Evolutionary conservation across 2,329 filamentous ascomycete species (phyloP).

Genomic region (Neofusicoccum ribis): DNA sequence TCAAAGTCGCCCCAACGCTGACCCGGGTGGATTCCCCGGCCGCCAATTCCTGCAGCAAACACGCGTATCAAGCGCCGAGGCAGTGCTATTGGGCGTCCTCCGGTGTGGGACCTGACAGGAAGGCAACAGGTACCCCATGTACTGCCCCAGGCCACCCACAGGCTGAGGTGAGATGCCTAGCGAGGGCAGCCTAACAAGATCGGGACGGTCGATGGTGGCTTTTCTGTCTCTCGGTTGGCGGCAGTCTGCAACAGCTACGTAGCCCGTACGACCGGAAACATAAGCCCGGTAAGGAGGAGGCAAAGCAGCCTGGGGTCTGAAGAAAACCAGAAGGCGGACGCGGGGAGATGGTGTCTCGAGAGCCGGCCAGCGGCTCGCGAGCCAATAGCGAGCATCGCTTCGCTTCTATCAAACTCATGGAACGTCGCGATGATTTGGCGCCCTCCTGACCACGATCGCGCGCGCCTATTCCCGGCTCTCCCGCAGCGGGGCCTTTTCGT

Average conservation of each 20-base stretch:
- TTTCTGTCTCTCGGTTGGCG: not conserved
- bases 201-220: not conserved
- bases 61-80: not conserved
- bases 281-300: not conserved
- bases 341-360: not conserved
- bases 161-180: not conserved
- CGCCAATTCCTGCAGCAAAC: too few species aligned
- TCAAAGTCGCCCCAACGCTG: too few species aligned
- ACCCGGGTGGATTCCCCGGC: too few species aligned
- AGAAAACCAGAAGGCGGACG: not conserved
- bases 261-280: not conserved
- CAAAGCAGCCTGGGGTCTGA: not conserved
- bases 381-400: not conserved
- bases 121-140: not conserved
- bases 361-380: not conserved
- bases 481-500: not conserved
- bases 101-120: not conserved
- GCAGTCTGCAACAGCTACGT: not conserved
- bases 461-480: not conserved
- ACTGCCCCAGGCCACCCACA: too few species aligned
- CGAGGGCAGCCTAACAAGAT: not conserved
- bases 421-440: too few species aligned
- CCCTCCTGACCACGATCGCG: not conserved
- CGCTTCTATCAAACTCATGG: too few species aligned
- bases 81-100: not conserved